These are phyloP conservation scores for Geotrichum phurueaensis DNA, from an alignment of 1,139 yeast species.

Conservation along the genomic window DNA sequence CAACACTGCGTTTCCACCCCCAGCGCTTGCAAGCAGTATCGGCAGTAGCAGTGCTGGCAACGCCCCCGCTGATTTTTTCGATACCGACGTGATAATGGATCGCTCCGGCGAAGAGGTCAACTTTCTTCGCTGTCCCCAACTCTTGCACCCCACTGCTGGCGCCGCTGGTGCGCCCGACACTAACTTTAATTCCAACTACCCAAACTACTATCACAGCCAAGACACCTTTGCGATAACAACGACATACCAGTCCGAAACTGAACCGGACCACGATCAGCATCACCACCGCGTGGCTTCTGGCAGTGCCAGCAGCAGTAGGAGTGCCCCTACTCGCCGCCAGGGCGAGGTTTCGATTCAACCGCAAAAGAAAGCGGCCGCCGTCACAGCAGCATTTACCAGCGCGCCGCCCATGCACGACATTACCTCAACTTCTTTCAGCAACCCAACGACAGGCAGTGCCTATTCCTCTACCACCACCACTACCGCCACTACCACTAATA, in stretches of 20 bases:
- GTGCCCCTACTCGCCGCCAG: neutral
- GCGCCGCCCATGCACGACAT: neutral
- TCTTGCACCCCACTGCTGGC: neutral
- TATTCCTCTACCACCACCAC: neutral
- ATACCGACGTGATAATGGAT: constrained; percentile 2
- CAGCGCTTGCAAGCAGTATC: neutral
- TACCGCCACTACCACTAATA: neutral
- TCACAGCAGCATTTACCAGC: neutral
- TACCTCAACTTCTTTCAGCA: neutral
- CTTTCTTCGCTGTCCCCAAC: constrained; percentile 1
- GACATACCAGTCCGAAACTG: constrained; percentile 2
- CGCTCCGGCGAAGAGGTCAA: constrained; percentile 10
- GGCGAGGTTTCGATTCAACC: neutral
- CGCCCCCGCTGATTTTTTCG: constrained; percentile 4
- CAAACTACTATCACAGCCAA: constrained; percentile 3
- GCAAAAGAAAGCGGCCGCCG: neutral
- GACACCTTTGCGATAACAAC: constrained; percentile 6
- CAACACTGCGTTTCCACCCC: neutral
- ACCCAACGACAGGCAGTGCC: neutral
- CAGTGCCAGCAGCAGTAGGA: neutral
- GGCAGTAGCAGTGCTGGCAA: neutral
- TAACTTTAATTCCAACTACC: constrained; percentile 1
- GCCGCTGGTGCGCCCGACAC: constrained; percentile 4
- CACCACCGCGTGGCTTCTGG: neutral
- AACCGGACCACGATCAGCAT: neutral